Evolutionary conservation across 371 early-diverging fungal genomes (phyloP), one percentile per base, ranked within the genome.

Genomic region (Mucor racemosus): DNA sequence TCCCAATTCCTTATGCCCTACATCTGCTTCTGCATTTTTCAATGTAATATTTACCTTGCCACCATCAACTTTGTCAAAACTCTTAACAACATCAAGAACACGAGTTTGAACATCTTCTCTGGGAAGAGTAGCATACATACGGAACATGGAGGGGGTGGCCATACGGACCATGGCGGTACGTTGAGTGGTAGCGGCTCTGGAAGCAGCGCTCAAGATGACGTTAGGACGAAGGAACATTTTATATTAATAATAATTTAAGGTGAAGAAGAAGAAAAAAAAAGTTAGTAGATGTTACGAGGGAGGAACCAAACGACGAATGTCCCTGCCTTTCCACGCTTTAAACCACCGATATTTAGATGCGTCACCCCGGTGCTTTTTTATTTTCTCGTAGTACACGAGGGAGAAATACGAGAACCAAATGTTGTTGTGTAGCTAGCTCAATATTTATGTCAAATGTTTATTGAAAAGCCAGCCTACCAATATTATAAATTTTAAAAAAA

Each of bases 1-100:
- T 26, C 38, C 38, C 38, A 38, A 7, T 11, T 5, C 5, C 38
- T 26, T 26, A 26, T 26, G 15, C 50, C 11, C 21, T 4, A 26
- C 17, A 4, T 26, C 21, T 48, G 7, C n/a, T 21, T 48, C 5
- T 48, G 0, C 46, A 15, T 17, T 9, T 9, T 19, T 13, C 17
- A 39, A 5, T 31, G 78, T 44, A 21, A 53, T 21, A 31, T 55
- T 62, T 90, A 97, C 98, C 92, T 97, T 96, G 69, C 76, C 72
- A 44, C 82, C 76, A 69, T 96, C 93, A 74, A 98, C 92, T 88
- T 98, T 98, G 75, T 96, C 97, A 80, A 97, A 98, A 72, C 93
- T 95, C 70, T 84, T 86, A 67, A 98, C 77, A 54, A 98, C 85
- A 41, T 92, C 89, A 71, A 97, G 77, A 67, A 97, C 91, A 70